These are phyloP conservation scores for Licmophora abbreviata DNA, from an alignment of 108 stramenopile genomes.

Conservation along the genomic window DNA sequence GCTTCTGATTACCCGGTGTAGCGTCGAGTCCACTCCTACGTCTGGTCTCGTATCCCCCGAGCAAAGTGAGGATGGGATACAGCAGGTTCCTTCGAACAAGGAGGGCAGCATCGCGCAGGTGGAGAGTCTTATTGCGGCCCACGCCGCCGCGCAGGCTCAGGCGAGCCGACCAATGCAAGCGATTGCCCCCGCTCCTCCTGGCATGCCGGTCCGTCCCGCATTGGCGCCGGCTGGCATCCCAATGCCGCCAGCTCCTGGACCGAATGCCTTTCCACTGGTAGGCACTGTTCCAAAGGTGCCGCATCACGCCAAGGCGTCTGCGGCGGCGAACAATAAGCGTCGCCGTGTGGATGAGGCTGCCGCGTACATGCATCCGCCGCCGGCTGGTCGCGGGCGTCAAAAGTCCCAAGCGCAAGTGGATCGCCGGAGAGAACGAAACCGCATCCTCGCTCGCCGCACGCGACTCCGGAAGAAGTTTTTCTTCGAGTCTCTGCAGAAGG, in stretches of 20 bases:
- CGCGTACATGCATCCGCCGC: constrained; percentile 3
- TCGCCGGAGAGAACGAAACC: constrained; percentile 89
- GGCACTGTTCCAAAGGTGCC: constrained; percentile 7
- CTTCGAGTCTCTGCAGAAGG: constrained; percentile 91
- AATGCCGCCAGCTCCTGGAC: constrained; percentile 1
- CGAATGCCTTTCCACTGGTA: not conserved
- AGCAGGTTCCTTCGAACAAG: not conserved
- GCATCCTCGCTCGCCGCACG: constrained; percentile 90
- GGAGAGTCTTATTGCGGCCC: constrained; percentile 2
- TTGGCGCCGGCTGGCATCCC: constrained; percentile 15
- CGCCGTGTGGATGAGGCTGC: constrained; percentile 6
- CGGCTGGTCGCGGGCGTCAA: constrained; percentile 25
- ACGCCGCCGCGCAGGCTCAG: not conserved
- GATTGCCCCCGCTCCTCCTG: constrained; percentile 12
- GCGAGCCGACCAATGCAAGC: constrained; percentile 7
- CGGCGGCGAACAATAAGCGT: constrained; percentile 4
- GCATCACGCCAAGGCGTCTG: constrained; percentile 9
- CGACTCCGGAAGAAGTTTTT: constrained; percentile 97
- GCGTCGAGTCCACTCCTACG: not conserved
- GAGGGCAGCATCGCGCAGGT: constrained; percentile 1
- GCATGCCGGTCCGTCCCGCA: constrained; percentile 14
- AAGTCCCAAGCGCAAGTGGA: constrained; percentile 86
- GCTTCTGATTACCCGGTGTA: not conserved
- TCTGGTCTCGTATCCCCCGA: constrained; percentile 43
- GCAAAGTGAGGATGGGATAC: constrained; percentile 31